These are phyloP conservation scores for Globisporangium canariense DNA, from an alignment of 352 stramenopile species.

Conservation along the genomic window DNA sequence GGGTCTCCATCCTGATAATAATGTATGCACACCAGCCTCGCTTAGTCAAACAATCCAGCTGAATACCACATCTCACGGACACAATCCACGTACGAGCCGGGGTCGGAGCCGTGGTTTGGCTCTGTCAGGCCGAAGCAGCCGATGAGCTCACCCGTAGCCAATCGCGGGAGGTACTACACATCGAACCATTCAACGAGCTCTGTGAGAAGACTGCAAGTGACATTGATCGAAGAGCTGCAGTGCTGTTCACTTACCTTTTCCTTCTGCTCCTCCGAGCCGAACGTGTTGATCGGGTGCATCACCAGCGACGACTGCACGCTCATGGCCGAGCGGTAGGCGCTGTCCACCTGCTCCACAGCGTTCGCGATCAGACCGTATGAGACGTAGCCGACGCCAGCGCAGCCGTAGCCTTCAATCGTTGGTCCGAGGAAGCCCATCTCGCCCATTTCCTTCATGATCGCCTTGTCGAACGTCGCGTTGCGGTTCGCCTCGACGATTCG, in stretches of 20 bases:
- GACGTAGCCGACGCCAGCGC: constrained; percentile 93
- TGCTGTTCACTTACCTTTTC: constrained; percentile 64
- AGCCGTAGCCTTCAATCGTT: constrained; percentile 95
- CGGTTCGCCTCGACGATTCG: constrained; percentile 94
- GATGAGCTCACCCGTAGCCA: constrained; percentile 94
- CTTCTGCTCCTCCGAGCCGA: constrained; percentile 95
- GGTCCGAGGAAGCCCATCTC: constrained; percentile 93
- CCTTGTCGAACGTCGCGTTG: constrained; percentile 91
- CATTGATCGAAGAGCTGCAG: not conserved
- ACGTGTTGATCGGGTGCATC: constrained; percentile 98
- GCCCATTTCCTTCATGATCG: constrained; percentile 94
- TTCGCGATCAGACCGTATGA: constrained; percentile 96
- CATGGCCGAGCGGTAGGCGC: constrained; percentile 95
- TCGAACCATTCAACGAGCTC: not conserved
- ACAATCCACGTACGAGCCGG: constrained; percentile 56
- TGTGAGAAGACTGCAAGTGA: not conserved
- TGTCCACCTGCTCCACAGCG: constrained; percentile 96
- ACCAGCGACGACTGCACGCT: constrained; percentile 97
- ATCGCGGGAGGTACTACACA: constrained; percentile 89
- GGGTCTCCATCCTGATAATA: constrained; percentile 91
- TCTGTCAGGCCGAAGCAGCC: constrained; percentile 98
- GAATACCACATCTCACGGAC: not conserved
- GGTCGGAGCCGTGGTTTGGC: constrained; percentile 97
- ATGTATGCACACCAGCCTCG: not conserved
- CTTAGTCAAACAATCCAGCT: not conserved